Evolutionary conservation across 2,329 filamentous ascomycete species (phyloP).

Genomic region (Graphilbum ipis-grandicollis): DNA sequence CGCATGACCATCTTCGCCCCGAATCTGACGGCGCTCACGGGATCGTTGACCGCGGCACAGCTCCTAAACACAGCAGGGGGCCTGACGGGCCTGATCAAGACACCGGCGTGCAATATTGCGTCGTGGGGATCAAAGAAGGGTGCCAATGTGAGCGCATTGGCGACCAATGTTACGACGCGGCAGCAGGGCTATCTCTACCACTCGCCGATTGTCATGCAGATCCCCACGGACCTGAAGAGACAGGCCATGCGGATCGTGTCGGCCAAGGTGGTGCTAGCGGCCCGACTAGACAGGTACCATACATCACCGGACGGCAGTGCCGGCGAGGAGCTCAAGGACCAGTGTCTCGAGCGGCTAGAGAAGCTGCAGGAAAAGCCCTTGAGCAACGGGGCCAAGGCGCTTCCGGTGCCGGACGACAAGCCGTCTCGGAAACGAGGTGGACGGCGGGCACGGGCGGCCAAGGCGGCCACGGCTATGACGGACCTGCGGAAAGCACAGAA

Average conservation of each 20-base stretch:
- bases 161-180: slow-evolving; percentile 78
- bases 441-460: slow-evolving; percentile 76
- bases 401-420: slow-evolving; percentile 91
- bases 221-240: slow-evolving; percentile 73
- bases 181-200: slow-evolving; percentile 91
- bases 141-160: slow-evolving; percentile 56
- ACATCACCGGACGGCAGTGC: slow-evolving; percentile 65
- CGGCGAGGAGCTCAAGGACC: slow-evolving; percentile 64
- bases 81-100: slow-evolving; percentile 74
- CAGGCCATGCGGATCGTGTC: slow-evolving; percentile 92
- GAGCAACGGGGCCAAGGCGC: slow-evolving; percentile 71
- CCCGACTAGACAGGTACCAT: slow-evolving; percentile 75
- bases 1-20: slow-evolving; percentile 94
- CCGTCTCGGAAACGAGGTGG: slow-evolving; percentile 85
- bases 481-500: slow-evolving; percentile 94
- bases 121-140: slow-evolving; percentile 84
- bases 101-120: slow-evolving; percentile 81
- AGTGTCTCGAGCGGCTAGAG: slow-evolving; percentile 72
- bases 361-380: slow-evolving; percentile 84
- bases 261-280: slow-evolving; percentile 84
- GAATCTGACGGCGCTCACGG: slow-evolving; percentile 79
- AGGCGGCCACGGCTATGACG: slow-evolving; percentile 94
- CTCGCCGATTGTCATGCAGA: slow-evolving; percentile 71
- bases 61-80: slow-evolving; percentile 91
- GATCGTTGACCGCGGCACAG: slow-evolving; percentile 84